A percentile compares a stretch with the other conserved stretches of the same genome.
Evolutionary conservation across 1,284 basidiomycete species (phyloP).

Genomic region (Boletus holoroseus): DNA sequence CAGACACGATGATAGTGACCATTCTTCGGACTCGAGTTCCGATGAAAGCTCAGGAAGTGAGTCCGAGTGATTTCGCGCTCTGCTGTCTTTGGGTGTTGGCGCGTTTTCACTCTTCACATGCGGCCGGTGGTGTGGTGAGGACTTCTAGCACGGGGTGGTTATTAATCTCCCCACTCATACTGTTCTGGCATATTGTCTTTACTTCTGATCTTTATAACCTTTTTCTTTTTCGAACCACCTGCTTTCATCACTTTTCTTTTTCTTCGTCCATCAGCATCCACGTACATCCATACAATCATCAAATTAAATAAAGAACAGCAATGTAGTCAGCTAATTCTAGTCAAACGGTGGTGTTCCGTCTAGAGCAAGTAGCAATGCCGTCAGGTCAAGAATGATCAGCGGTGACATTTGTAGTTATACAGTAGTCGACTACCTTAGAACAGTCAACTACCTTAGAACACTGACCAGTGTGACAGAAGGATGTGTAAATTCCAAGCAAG

Average conservation of each 20-base stretch:
- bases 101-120: slow-evolving; percentile 16
- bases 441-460: neutral
- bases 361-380: slow-evolving; percentile 13
- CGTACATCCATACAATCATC: slow-evolving; percentile 37
- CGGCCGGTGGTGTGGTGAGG: slow-evolving; percentile 18
- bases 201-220: slow-evolving; percentile 36
- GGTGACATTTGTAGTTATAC: slow-evolving; percentile 14
- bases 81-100: slow-evolving; percentile 10
- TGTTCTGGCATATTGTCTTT: slow-evolving; percentile 26
- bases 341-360: slow-evolving; percentile 21
- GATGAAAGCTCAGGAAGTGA: slow-evolving; percentile 78
- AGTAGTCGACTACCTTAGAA: neutral
- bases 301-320: slow-evolving; percentile 38
- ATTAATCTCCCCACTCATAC: slow-evolving; percentile 20
- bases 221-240: slow-evolving; percentile 27
- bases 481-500: slow-evolving; percentile 3
- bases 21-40: slow-evolving; percentile 71
- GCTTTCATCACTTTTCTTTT: slow-evolving; percentile 24
- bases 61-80: slow-evolving; percentile 53
- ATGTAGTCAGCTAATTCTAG: slow-evolving; percentile 38
- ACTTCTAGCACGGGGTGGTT: slow-evolving; percentile 17
- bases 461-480: neutral
- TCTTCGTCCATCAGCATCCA: slow-evolving; percentile 28
- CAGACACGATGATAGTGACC: slow-evolving; percentile 56
- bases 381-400: slow-evolving; percentile 5